Conservation (phyloP, 139 green algal species). For the Nannochloris sp. region DNA sequence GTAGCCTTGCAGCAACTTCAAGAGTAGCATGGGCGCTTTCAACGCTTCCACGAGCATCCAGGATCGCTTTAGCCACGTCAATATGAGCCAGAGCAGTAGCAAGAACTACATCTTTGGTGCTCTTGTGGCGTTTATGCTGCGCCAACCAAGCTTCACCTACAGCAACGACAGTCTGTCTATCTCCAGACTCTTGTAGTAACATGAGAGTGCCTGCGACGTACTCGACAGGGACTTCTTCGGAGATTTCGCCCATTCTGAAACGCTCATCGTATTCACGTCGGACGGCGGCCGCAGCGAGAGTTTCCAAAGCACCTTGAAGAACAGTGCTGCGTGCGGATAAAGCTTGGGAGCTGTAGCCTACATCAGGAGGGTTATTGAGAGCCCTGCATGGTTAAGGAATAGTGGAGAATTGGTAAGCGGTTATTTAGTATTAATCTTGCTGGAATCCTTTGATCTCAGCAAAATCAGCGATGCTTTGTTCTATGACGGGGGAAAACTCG, state of each 20-base stretch:
- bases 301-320: slow-evolving; percentile 22
- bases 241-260: slow-evolving; percentile 9
- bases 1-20: slow-evolving; percentile 13
- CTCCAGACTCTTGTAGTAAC: slow-evolving; percentile 28
- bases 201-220: slow-evolving; percentile 32
- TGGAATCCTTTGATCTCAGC: no score
- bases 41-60: slow-evolving; percentile 16
- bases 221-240: slow-evolving; percentile 18
- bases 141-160: slow-evolving; percentile 27
- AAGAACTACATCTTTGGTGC: slow-evolving; percentile 26
- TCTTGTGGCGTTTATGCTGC: neutral
- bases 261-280: slow-evolving; percentile 21
- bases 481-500: no score
- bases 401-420: slow-evolving; percentile 1
- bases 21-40: slow-evolving; percentile 1
- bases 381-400: slow-evolving; percentile 3
- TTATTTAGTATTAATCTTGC: slow-evolving; percentile 1
- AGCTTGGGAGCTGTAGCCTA: slow-evolving; percentile 19
- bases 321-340: slow-evolving; percentile 11
- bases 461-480: no score
- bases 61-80: neutral
- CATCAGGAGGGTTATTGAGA: slow-evolving; percentile 2
- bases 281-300: neutral
- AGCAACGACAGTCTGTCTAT: slow-evolving; percentile 8
- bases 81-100: slow-evolving; percentile 19